phyloP scores from a whole-genome alignment of 106 monocot genomes.

The Hemerocallis citrina region DNA sequence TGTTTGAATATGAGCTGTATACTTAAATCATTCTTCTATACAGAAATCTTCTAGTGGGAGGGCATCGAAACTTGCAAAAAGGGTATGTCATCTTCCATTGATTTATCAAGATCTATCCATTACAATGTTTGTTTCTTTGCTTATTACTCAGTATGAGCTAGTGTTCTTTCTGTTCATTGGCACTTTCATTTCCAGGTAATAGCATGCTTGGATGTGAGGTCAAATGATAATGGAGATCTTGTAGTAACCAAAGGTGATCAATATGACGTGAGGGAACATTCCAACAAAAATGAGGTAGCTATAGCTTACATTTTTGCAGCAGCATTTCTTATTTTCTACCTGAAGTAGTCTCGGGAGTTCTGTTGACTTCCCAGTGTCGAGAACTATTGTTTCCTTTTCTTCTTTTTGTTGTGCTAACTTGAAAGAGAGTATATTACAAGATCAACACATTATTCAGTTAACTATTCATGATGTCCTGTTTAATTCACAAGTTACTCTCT shows the following conservation, averaged over 20 bases:
- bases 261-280: slow-evolving; percentile 87
- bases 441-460: neutral
- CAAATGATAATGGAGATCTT: slow-evolving; percentile 91
- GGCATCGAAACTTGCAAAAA: slow-evolving; percentile 84
- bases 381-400: too few relatives aligned
- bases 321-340: neutral
- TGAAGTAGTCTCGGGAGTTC: too few relatives aligned
- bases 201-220: slow-evolving; percentile 95
- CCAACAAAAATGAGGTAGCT: slow-evolving; percentile 66
- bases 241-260: slow-evolving; percentile 99
- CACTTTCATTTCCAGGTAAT: slow-evolving; percentile 49
- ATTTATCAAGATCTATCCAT: neutral
- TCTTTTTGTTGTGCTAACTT: too few relatives aligned
- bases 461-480: neutral
- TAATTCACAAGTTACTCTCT: neutral
- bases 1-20: neutral
- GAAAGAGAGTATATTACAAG: too few relatives aligned
- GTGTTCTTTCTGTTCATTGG: slow-evolving; percentile 1
- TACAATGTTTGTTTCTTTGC: neutral
- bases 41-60: slow-evolving; percentile 42
- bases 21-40: neutral
- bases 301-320: too few relatives aligned
- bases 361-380: too few relatives aligned
- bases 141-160: neutral
- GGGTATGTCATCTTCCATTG: slow-evolving; percentile 38